These are phyloP conservation scores for Hygrophoropsis aurantiaca DNA, from an alignment of 768 basidiomycete species.

Conservation along the genomic window DNA sequence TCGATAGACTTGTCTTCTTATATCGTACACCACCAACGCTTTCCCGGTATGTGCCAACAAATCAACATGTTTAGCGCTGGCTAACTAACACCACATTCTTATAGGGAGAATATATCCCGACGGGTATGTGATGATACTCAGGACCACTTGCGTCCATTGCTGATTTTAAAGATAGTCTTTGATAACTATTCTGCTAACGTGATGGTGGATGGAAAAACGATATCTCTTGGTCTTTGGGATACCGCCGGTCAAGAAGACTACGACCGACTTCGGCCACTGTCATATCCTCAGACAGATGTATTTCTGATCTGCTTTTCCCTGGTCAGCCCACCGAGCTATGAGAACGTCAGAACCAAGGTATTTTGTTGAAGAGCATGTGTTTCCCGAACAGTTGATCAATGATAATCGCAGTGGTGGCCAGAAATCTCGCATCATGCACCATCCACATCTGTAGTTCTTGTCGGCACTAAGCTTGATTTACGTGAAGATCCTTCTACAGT, in stretches of 20 bases:
- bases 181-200: conserved; percentile 99
- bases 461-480: conserved; percentile 96
- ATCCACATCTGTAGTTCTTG: conserved; percentile 87
- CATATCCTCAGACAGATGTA: conserved; percentile 98
- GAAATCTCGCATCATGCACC: conserved; percentile 98
- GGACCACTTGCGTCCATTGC: conserved; percentile 3
- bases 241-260: conserved; percentile 99
- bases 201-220: conserved; percentile 98
- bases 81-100: conserved; percentile 17
- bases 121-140: conserved; percentile 50
- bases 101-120: conserved; percentile 96
- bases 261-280: conserved; percentile 94
- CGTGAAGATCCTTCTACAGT: conserved; percentile 93
- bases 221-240: conserved; percentile 98
- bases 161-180: conserved; percentile 61
- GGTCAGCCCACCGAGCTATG: conserved; percentile 96
- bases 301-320: conserved; percentile 99
- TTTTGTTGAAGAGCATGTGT: conserved; percentile 22
- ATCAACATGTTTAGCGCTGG: conserved; percentile 1
- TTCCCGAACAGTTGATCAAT: conserved; percentile 1
- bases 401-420: conserved; percentile 75
- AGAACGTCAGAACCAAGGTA: conserved; percentile 98
- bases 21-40: conserved; percentile 98
- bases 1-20: conserved; percentile 91
- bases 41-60: conserved; percentile 69